phyloP scores from a whole-genome alignment of 2,329 filamentous ascomycete species.

The Exophiala alcalophila region DNA sequence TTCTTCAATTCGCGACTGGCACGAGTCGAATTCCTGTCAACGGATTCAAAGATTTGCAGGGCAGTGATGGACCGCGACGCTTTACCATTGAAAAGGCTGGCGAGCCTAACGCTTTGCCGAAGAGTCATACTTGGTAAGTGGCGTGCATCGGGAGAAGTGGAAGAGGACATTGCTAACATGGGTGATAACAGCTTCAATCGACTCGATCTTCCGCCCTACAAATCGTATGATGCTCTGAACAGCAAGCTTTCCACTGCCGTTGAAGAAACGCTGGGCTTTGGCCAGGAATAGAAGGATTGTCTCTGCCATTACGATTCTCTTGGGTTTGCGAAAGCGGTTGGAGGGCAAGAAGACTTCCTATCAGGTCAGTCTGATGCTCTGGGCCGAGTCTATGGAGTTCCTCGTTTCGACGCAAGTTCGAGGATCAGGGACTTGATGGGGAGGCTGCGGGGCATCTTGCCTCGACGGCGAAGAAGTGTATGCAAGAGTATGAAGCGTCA shows the following conservation, averaged over 20 bases:
- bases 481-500: too few species aligned
- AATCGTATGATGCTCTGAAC: conserved; percentile 78
- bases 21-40: conserved; percentile 98
- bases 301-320: not conserved
- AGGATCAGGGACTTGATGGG: too few species aligned
- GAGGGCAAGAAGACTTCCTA: too few species aligned
- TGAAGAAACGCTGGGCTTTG: conserved; percentile 98
- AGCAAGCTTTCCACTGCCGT: conserved; percentile 93
- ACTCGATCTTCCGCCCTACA: conserved; percentile 90
- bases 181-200: conserved; percentile 90
- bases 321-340: too few species aligned
- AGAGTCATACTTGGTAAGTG: conserved; percentile 94
- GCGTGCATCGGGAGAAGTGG: too few species aligned
- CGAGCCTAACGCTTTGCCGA: conserved; percentile 83
- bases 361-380: too few species aligned
- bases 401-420: too few species aligned
- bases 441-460: too few species aligned
- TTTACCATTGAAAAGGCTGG: conserved; percentile 99
- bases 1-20: conserved; percentile 95
- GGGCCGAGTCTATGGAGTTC: too few species aligned
- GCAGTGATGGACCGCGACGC: conserved; percentile 87
- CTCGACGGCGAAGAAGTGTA: too few species aligned
- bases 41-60: conserved; percentile 98
- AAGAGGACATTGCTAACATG: too few species aligned
- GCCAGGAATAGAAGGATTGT: conserved; percentile 70